Base-by-base conservation (phyloP, 2,329 filamentous ascomycete species). In the Exutisphaerella laricina region DNA sequence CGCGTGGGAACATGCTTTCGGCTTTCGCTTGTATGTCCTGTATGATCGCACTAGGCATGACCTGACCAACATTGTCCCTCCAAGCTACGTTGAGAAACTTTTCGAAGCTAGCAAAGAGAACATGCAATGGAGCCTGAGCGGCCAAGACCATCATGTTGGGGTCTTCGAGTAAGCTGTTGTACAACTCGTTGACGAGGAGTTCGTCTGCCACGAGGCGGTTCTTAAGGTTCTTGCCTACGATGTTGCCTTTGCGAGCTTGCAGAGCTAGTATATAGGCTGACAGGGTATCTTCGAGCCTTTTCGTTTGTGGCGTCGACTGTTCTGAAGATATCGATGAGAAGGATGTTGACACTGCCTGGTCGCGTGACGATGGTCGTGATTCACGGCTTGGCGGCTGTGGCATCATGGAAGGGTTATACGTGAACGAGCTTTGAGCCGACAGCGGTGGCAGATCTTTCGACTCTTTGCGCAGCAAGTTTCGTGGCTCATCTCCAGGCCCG, bases 41-140 rank as follows among this genome's bases (percentile, higher is more conserved):
- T 26, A 96, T 72, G 4, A 80, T 76, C 34, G 83, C 73, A 39
- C 79, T 73, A 1, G 85, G 80, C 63, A 97, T 80, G 42, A 97
- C 79, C 3, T 86, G 80, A 0, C 90, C 90, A 73, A 96, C 88
- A 55, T 87, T 83, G 52, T 90, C 85, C 46, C 78, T 81, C 90
- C 90, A 97, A 9, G 86, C 88, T 50, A 88, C 82, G 45, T 80
- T 81, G 47, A 96, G 70, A 55, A 96, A 97, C 49, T 94, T 96
- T 62, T 96, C 89, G 61, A 96, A 97, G 0, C 89, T 85, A 18
- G 85, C 84, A 59, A 96, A 94, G 4, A 97, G 75, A 14, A 90
- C 81, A 58, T 96, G 88, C 6, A 90, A 80, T 3, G 82, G 77
- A 6, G 86, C 75, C 46, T 95, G 88, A 0, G 80, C 76, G 2